Evolutionary conservation across 2,329 filamentous ascomycete genomes (phyloP).

Genomic region (Myotisia sp.): DNA sequence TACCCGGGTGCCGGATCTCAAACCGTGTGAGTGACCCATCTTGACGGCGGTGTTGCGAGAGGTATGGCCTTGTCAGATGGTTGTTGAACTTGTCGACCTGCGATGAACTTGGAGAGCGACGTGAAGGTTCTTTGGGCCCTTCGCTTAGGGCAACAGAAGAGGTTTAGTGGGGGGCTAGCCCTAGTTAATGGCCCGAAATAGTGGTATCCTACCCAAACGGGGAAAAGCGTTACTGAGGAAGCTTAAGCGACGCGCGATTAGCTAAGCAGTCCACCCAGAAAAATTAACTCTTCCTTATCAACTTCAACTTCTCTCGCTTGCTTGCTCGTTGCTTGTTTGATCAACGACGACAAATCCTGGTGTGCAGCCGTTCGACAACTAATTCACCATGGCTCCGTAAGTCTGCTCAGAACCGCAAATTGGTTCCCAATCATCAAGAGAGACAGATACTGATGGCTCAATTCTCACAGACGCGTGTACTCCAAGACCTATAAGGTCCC

Average conservation of each 20-base stretch:
- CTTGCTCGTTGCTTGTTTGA: slow-evolving; percentile 14
- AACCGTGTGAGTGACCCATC: slow-evolving; percentile 80
- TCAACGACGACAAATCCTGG: slow-evolving; percentile 3
- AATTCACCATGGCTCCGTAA: slow-evolving; percentile 32
- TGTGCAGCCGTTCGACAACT: slow-evolving; percentile 19
- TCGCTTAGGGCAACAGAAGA: slow-evolving; percentile 11
- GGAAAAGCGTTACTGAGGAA: too few relatives aligned
- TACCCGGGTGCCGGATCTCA: slow-evolving; percentile 74
- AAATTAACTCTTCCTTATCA: slow-evolving; percentile 6
- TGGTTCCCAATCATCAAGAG: too few relatives aligned
- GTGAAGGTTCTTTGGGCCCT: slow-evolving; percentile 5
- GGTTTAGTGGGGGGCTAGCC: slow-evolving; percentile 11
- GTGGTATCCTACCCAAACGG: slow-evolving; percentile 6
- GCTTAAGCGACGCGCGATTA: slow-evolving; percentile 7
- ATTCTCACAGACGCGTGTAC: slow-evolving; percentile 50
- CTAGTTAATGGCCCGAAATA: too few relatives aligned
- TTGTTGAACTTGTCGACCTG: slow-evolving; percentile 21
- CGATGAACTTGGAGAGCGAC: not conserved
- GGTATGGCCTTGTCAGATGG: slow-evolving; percentile 22
- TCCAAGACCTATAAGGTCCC: slow-evolving; percentile 99
- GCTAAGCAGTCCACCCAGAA: not conserved
- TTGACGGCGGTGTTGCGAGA: slow-evolving; percentile 39
- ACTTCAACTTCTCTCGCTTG: slow-evolving; percentile 13
- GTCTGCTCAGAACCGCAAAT: slow-evolving; percentile 10
- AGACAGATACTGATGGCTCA: slow-evolving; percentile 15